Base-by-base conservation (phyloP, 2,329 filamentous ascomycete genomes). In the Phoma sp. region DNA sequence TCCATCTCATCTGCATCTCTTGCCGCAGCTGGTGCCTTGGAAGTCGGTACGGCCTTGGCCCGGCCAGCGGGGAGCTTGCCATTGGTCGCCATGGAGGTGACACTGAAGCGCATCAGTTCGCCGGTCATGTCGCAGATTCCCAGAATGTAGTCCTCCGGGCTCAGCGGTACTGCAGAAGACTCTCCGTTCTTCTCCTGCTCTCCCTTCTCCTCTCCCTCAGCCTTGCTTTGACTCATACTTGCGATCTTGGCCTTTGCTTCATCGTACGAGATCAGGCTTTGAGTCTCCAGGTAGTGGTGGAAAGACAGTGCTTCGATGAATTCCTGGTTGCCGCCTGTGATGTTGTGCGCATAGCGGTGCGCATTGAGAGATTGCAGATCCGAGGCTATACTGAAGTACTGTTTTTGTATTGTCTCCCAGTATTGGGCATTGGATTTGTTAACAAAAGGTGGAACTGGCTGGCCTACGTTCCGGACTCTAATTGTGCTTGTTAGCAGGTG, bases 61-160 rank as follows among this genome's bases (percentile, higher is more conserved):
- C 63, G 56, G 33, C 71, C 68, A 1, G 65, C 66, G n/a, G 80
- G 78, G 18, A 83, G 72, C 34, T 77, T 77, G 12, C 89, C 89
- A 7, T 81, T 87, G 5, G 92, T 89, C 1, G 92, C 92, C 73
- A 96, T 90, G 21, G 87, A 87, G 5, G 93, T 93, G 43, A 96
- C 95, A 0, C 92, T 92, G 76, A 97, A 98, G 25, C 93, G 85
- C 95, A 99, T 99, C 80, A 98, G 82, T 78, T 99, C 95, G 32
- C 95, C 95, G 1, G 93, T 93, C 64, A 98, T 84, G 74, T 99
- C 95, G 69, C 96, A 97, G 2, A 99, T 77, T 7, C 93, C 95
- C 59, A 95, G 88, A 53, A 96, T 78, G 72, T 96, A 98, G 75
- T 99, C 95, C 49, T 93, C 86, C 21, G 87, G 82, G 1, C 90